These are phyloP conservation scores for Claviceps spartinae DNA, from an alignment of 2,329 filamentous ascomycete species.

Conservation along the genomic window DNA sequence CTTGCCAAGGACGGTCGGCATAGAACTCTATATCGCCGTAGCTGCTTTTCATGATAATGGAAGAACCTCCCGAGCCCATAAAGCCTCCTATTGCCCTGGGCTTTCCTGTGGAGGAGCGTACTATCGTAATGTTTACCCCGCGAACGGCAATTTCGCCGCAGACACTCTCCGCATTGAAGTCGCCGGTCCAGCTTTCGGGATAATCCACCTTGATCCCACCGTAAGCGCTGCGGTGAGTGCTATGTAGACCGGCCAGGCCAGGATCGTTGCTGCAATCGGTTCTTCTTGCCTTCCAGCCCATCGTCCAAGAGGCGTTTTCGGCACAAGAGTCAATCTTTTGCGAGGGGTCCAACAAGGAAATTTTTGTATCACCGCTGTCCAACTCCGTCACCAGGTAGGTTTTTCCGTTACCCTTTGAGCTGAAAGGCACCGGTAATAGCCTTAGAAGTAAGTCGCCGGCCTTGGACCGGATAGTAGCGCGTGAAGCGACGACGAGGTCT, in stretches of 20 bases:
- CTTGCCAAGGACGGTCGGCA: too few species aligned
- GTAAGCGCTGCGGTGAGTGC: conserved; percentile 30
- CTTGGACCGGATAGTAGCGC: conserved; percentile 22
- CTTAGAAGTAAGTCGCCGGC: conserved; percentile 28
- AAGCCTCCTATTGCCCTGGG: conserved; percentile 20
- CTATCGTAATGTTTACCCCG: conserved; percentile 30
- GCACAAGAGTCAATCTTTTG: too few species aligned
- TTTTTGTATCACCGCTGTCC: conserved; percentile 27
- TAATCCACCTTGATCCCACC: conserved; percentile 30
- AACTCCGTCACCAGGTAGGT: conserved; percentile 25
- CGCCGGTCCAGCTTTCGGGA: conserved; percentile 36
- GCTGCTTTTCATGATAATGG: conserved; percentile 17
- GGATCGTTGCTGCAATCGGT: background rate
- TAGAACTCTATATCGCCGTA: conserved; percentile 16
- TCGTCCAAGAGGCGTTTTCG: too few species aligned
- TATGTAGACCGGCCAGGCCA: conserved; percentile 23
- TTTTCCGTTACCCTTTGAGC: conserved; percentile 15
- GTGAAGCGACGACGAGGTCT: conserved; percentile 26
- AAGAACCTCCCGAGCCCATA: conserved; percentile 28
- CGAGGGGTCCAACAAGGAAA: conserved; percentile 15
- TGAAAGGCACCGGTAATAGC: conserved; percentile 26
- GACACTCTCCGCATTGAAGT: conserved; percentile 24
- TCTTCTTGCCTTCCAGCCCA: too few species aligned
- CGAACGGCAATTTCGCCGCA: conserved; percentile 25
- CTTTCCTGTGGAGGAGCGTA: conserved; percentile 18